phyloP scores from a whole-genome alignment of 768 basidiomycete genomes.

The Xerocomellus intermedius region DNA sequence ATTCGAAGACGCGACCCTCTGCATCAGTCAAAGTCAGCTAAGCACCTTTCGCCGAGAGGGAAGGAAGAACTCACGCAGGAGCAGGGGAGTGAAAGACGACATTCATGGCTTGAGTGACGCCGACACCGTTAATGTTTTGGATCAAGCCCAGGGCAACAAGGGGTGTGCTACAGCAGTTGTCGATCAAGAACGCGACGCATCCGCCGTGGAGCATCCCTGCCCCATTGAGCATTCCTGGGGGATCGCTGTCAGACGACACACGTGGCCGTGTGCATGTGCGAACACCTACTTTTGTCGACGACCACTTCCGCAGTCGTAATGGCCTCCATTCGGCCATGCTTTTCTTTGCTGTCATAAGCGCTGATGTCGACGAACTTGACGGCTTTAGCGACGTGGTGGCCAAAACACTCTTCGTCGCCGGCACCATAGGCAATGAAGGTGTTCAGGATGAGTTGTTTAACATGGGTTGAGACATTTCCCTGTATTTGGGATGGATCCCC shows the following conservation, averaged over 20 bases:
- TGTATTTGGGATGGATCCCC: constrained; percentile 53
- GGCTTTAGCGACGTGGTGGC: constrained; percentile 55
- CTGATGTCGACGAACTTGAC: constrained; percentile 63
- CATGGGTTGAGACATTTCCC: constrained; percentile 61
- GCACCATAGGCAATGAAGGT: constrained; percentile 72
- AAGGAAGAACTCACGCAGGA: constrained; percentile 44
- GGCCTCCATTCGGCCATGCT: constrained; percentile 55
- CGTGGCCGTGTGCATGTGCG: background rate
- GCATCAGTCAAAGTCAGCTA: background rate
- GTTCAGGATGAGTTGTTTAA: constrained; percentile 68
- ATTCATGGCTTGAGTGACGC: constrained; percentile 72
- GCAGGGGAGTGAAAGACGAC: constrained; percentile 70
- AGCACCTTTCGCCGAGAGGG: constrained; percentile 2
- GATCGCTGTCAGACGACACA: constrained; percentile 1
- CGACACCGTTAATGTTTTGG: constrained; percentile 63
- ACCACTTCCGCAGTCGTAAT: constrained; percentile 60
- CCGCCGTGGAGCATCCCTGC: constrained; percentile 78
- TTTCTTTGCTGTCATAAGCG: constrained; percentile 44
- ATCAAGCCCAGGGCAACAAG: constrained; percentile 64
- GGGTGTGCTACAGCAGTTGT: constrained; percentile 70
- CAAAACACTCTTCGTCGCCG: constrained; percentile 60
- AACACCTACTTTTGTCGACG: constrained; percentile 55
- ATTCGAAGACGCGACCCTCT: constrained; percentile 63
- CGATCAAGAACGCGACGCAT: constrained; percentile 69
- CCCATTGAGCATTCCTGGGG: constrained; percentile 68